Base-by-base conservation (phyloP, 345 rosid genomes). In the Eucalyptus urophylla region DNA sequence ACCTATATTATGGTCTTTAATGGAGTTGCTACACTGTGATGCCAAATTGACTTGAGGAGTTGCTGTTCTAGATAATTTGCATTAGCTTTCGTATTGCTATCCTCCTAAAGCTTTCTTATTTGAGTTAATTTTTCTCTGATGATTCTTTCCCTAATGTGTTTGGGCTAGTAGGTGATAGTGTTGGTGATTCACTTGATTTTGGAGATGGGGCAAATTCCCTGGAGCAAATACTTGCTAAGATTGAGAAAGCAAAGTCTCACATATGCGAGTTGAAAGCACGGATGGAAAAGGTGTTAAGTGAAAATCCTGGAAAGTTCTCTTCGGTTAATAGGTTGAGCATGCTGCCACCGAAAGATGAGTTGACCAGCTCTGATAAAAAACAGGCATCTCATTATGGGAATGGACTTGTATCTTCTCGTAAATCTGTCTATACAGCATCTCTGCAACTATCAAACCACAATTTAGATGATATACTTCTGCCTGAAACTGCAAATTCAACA, bases 151-250 rank as follows among this genome's bases (percentile, higher is more conserved):
- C 29, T 76, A 37, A 40, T 76, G 47, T 76, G 47, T 76, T 76
- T 76, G 43, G 83, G 83, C 27, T 11, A 76, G 47, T 21, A 37
- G 83, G 83, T 76, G 83, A 76, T 76, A 21, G 15, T 37, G 37
- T 91, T 90, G 95, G 92, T 31, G 93, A 92, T 76, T 87, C 90
- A 72, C 92, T 93, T 60, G 94, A 95, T 89, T 92, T 95, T 51
- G 90, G 89, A 89, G 92, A 88, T 88, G 92, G 91, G 21, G 94
- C 93, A 92, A 95, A 87, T 22, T 90, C 89, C 87, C 87, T 90
- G 90, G 98, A 93, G 90, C 94, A 94, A 87, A 92, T 94, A 80
- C 95, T 98, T 88, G 69, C 88, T 69, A 95, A 95, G 94, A 93
- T 95, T 90, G 98, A 95, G 91, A 87, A 88, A 65, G 90, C 93